phyloP scores from a whole-genome alignment of 129 eudicot species.

The Artemisia tridentata region DNA sequence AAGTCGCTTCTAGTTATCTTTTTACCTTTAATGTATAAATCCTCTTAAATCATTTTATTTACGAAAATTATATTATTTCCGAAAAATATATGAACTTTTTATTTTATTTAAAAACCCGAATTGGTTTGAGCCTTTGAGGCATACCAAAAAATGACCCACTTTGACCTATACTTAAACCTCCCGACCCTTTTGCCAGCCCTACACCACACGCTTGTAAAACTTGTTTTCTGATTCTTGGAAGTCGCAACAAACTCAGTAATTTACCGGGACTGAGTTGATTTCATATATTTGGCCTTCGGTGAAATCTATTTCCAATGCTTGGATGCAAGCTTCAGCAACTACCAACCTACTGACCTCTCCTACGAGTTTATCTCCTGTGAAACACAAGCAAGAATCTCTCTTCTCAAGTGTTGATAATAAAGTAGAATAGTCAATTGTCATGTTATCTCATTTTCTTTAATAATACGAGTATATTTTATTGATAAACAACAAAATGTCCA shows the following conservation, averaged over 20 bases:
- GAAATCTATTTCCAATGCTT: constrained; percentile 81
- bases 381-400: constrained; percentile 11
- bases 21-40: no score
- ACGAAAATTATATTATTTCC: no score
- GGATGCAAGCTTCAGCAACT: constrained; percentile 98
- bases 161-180: no score
- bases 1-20: no score
- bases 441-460: not conserved
- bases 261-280: constrained; percentile 78
- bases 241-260: not conserved
- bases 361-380: constrained; percentile 89
- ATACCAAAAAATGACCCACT: no score
- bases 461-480: not conserved
- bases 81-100: no score
- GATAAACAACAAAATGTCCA: not conserved
- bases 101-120: no score
- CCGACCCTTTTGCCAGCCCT: no score
- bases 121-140: no score
- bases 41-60: no score
- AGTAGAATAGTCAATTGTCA: no score
- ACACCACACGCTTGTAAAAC: not conserved
- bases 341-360: constrained; percentile 98
- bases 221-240: not conserved
- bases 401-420: no score
- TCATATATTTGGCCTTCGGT: constrained; percentile 81